Percentiles rank a stretch among this genome's conserved stretches.
These are phyloP conservation scores for Mallotus repandus DNA, from an alignment of 441 rosid species.

Conservation along the genomic window DNA sequence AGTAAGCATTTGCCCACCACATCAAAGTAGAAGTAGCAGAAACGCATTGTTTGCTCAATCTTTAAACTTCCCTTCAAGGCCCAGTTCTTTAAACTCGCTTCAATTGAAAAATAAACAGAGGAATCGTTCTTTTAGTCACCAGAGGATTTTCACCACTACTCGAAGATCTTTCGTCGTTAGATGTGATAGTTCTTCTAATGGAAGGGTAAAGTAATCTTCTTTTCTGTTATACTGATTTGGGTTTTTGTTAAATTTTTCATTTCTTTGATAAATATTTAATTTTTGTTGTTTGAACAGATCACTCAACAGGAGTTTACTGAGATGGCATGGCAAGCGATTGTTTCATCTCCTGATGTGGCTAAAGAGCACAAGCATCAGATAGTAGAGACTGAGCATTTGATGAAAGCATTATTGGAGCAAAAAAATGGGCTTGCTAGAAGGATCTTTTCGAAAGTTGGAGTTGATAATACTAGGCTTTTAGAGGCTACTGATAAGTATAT, in stretches of 20 bases:
- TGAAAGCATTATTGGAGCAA: conserved; percentile 95
- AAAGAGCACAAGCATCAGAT: conserved; percentile 96
- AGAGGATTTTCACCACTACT: conserved; percentile 21
- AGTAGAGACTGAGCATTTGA: conserved; percentile 95
- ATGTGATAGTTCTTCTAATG: conserved; percentile 57
- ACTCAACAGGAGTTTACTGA: conserved; percentile 96
- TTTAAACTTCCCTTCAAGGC: conserved; percentile 39
- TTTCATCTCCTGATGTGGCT: conserved; percentile 91
- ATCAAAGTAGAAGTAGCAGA: conserved; percentile 18
- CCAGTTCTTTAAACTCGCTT: conserved; percentile 32
- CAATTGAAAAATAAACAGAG: conserved; percentile 29
- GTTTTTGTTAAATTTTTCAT: not conserved
- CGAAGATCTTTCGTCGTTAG: conserved; percentile 48
- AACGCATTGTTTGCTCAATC: conserved; percentile 33
- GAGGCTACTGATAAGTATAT: conserved; percentile 90
- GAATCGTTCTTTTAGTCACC: conserved; percentile 20
- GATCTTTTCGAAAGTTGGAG: conserved; percentile 79
- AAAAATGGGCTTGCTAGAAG: conserved; percentile 99
- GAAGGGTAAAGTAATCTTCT: conserved; percentile 49
- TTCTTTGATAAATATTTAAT: not conserved
- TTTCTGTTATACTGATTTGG: not conserved
- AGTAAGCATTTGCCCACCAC: conserved; percentile 29
- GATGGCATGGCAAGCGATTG: conserved; percentile 99
- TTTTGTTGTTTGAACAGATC: conserved; percentile 43
- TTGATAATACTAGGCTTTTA: conserved; percentile 86